Conservation (phyloP, 208 protist species). For the Leishmania turanica region DNA sequence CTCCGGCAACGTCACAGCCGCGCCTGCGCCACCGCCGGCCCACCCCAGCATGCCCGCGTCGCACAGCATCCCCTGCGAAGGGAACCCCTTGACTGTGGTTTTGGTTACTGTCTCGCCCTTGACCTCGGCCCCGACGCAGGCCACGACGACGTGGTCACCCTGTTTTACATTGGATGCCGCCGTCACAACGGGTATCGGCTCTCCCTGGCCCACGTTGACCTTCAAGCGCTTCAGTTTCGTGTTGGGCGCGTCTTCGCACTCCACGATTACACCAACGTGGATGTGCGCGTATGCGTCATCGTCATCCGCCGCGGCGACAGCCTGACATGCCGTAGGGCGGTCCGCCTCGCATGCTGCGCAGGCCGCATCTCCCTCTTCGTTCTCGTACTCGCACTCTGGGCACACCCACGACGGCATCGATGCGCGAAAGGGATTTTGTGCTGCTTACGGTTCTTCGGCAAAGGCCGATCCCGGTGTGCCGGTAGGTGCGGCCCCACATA, state of each 20-base stretch:
- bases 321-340: constrained; percentile 25
- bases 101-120: constrained; percentile 62
- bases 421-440: neutral
- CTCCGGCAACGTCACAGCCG: constrained; percentile 58
- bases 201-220: constrained; percentile 57
- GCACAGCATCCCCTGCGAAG: constrained; percentile 79
- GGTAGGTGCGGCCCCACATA: neutral
- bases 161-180: constrained; percentile 71
- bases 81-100: constrained; percentile 69
- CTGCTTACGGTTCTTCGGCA: too few species aligned
- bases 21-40: constrained; percentile 66
- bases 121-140: constrained; percentile 64
- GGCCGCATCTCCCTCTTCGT: constrained; percentile 37
- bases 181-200: constrained; percentile 67
- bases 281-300: constrained; percentile 54
- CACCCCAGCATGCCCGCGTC: constrained; percentile 84
- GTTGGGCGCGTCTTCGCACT: constrained; percentile 57
- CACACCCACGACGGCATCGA: constrained; percentile 50
- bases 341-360: constrained; percentile 66
- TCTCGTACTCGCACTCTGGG: constrained; percentile 61
- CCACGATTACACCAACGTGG: constrained; percentile 52
- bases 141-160: constrained; percentile 61
- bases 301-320: constrained; percentile 32
- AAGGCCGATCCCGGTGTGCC: neutral
- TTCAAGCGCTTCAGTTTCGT: constrained; percentile 71